Evolutionary conservation across 192 early-diverging fungal genomes (phyloP).

Genomic region (Entomortierella chlamydospora): DNA sequence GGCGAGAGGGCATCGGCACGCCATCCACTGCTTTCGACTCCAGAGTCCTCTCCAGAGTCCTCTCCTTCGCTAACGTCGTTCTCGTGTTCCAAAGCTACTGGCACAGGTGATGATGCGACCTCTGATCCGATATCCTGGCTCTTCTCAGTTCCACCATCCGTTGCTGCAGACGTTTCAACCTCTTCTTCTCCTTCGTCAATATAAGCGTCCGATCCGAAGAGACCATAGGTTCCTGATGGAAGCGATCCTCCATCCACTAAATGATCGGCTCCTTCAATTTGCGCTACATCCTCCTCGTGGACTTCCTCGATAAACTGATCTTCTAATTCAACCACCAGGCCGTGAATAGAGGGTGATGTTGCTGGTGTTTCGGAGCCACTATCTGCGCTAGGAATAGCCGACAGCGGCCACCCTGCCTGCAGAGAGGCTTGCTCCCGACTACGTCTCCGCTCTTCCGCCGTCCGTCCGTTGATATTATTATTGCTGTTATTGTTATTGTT

Average conservation of each 20-base stretch:
- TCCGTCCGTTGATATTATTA: neutral
- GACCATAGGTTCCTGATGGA: conserved; percentile 28
- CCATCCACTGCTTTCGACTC: conserved; percentile 43
- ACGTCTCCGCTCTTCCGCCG: conserved; percentile 8
- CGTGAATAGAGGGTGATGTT: conserved; percentile 3
- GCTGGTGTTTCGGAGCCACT: neutral
- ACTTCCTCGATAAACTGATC: too few species aligned
- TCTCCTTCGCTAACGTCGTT: conserved; percentile 40
- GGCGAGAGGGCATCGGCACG: neutral
- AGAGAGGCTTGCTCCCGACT: conserved; percentile 25
- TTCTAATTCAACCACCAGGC: neutral
- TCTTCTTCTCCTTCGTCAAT: conserved; percentile 26
- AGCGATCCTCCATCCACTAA: neutral
- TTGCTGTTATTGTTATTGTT: neutral
- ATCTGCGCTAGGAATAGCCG: conserved; percentile 15
- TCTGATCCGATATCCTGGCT: neutral
- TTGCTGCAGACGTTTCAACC: neutral
- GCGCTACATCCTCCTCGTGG: neutral
- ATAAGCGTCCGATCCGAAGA: conserved; percentile 27
- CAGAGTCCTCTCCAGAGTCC: conserved; percentile 52
- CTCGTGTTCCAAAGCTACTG: neutral
- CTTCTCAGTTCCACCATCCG: conserved; percentile 1
- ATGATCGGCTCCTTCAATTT: too few species aligned
- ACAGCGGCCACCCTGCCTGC: conserved; percentile 33
- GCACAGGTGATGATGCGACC: neutral